A percentile compares a stretch with the other conserved stretches of the same genome.
phyloP scores from a whole-genome alignment of 2,329 filamentous ascomycete genomes.

The Colletotrichum orbiculare region DNA sequence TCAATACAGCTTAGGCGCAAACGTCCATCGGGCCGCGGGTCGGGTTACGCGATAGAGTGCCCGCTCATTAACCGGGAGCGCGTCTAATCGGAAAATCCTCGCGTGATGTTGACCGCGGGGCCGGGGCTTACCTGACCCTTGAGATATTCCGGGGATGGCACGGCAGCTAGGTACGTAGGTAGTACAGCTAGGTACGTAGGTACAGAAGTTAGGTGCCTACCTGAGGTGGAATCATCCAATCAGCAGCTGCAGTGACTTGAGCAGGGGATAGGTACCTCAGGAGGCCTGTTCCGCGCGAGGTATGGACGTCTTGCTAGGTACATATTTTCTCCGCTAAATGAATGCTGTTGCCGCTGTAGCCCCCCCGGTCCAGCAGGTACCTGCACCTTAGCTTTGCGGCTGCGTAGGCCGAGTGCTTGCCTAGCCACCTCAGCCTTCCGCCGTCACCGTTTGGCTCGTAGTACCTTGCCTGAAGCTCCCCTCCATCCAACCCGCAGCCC shows the following conservation, averaged over 20 bases:
- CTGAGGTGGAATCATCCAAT: constrained; percentile 8
- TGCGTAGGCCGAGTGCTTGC: constrained; percentile 55
- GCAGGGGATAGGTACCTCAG: constrained; percentile 1
- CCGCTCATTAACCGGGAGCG: constrained; percentile 25
- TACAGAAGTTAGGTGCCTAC: neutral
- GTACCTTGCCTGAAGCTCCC: constrained; percentile 34
- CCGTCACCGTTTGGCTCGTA: constrained; percentile 33
- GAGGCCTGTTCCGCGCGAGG: too few species aligned
- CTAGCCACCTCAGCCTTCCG: constrained; percentile 40
- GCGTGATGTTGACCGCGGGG: constrained; percentile 25
- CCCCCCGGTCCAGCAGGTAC: constrained; percentile 5
- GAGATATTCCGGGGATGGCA: constrained; percentile 31
- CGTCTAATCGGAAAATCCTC: constrained; percentile 37
- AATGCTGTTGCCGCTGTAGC: constrained; percentile 1
- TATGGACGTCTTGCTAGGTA: neutral
- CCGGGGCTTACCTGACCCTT: constrained; percentile 18
- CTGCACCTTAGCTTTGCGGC: constrained; percentile 32
- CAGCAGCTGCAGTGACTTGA: constrained; percentile 10
- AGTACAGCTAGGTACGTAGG: neutral
- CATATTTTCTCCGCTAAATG: neutral
- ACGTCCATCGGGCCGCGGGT: constrained; percentile 6
- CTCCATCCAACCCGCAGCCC: constrained; percentile 21
- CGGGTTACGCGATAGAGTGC: constrained; percentile 28
- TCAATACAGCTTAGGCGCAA: constrained; percentile 20
- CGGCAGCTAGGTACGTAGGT: neutral